Evolutionary conservation across 805 yeast genomes (phyloP).

Genomic region (Metschnikowia aberdeeniae): DNA sequence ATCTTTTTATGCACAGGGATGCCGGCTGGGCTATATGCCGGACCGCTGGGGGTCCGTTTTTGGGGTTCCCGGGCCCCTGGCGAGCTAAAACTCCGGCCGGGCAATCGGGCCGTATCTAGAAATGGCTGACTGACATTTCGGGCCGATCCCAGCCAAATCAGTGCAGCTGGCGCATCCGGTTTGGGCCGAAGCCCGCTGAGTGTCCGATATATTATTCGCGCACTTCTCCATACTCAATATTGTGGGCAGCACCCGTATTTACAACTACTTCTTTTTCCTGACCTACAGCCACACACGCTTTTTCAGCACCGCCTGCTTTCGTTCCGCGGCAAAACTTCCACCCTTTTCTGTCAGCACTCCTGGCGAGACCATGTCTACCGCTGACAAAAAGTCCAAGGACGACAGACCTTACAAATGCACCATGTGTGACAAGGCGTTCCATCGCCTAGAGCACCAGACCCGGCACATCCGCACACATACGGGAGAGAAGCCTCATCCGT

Average conservation of each 20-base stretch:
- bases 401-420: constrained; percentile 80
- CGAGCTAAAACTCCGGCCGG: background rate
- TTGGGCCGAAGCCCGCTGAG: background rate
- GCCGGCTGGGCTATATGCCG: background rate
- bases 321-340: background rate
- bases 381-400: constrained; percentile 12
- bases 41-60: background rate
- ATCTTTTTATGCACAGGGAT: constrained; percentile 3
- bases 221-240: constrained; percentile 3
- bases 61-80: background rate
- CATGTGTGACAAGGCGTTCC: constrained; percentile 80
- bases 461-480: constrained; percentile 91
- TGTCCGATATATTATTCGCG: constrained; percentile 4
- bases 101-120: too few species aligned
- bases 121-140: background rate
- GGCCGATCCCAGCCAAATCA: too few species aligned
- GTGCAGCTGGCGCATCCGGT: background rate
- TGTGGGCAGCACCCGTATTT: background rate
- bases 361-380: constrained; percentile 3
- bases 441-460: constrained; percentile 85
- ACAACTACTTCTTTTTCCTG: constrained; percentile 1
- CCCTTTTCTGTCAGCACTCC: background rate
- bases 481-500: constrained; percentile 87
- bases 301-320: background rate
- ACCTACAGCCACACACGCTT: background rate